phyloP scores from a whole-genome alignment of 192 early-diverging fungal genomes.

The Backusella morwellensis region DNA sequence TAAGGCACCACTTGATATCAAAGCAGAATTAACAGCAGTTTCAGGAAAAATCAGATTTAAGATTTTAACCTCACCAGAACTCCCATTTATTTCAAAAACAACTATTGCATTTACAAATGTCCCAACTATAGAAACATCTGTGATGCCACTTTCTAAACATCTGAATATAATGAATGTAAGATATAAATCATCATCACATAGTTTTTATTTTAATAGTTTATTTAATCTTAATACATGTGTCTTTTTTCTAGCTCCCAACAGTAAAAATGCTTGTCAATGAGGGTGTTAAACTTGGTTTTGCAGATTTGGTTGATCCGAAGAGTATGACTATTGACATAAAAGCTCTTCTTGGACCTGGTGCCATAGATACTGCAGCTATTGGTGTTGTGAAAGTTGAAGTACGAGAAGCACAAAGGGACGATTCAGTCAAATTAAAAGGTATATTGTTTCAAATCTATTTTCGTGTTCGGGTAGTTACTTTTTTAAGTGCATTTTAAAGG shows the following conservation, averaged over 20 bases:
- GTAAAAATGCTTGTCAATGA: conserved; percentile 30
- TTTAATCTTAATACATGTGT: background rate
- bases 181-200: background rate
- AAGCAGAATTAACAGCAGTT: conserved; percentile 26
- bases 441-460: background rate
- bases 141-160: conserved; percentile 33
- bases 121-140: conserved; percentile 25
- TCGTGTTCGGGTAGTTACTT: background rate
- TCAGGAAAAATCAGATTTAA: conserved; percentile 32
- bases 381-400: conserved; percentile 31
- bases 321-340: conserved; percentile 29
- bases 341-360: conserved; percentile 15
- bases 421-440: conserved; percentile 5
- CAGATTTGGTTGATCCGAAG: conserved; percentile 32
- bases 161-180: conserved; percentile 31
- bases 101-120: conserved; percentile 31
- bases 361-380: conserved; percentile 25
- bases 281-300: conserved; percentile 26
- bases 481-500: background rate
- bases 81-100: conserved; percentile 28
- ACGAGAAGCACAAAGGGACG: conserved; percentile 10
- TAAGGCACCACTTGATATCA: conserved; percentile 25
- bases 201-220: background rate
- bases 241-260: conserved; percentile 12
- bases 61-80: conserved; percentile 25